Percentiles rank a stretch among this genome's conserved stretches.
Conservation (phyloP, 495 filamentous ascomycete species). For the Daldinia caldariorum region DNA sequence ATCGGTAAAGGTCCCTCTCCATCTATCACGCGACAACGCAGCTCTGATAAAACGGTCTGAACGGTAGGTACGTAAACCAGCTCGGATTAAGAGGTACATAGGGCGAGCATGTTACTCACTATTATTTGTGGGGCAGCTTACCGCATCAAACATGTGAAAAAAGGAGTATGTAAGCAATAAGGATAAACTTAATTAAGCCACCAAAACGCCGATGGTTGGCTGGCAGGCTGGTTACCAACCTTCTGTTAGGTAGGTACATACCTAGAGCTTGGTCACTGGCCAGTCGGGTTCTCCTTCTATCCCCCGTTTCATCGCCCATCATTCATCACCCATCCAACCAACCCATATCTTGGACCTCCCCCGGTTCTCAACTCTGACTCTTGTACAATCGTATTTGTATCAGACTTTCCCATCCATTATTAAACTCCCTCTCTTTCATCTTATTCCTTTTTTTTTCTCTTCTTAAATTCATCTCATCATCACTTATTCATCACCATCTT, state of each 20-base stretch:
- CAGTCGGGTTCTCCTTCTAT: conserved; percentile 46
- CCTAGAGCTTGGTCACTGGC: conserved; percentile 43
- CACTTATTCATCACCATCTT: conserved; percentile 21
- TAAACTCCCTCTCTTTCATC: background rate
- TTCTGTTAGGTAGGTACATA: no score
- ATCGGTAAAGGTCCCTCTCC: conserved; percentile 32
- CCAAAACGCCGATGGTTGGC: conserved; percentile 36
- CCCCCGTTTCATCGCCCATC: conserved; percentile 47
- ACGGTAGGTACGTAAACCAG: background rate
- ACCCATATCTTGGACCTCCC: conserved; percentile 44
- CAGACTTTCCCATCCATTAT: conserved; percentile 20
- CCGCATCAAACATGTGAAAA: conserved; percentile 15
- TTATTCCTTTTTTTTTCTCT: conserved; percentile 26
- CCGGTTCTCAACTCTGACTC: conserved; percentile 32
- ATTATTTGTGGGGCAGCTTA: conserved; percentile 24
- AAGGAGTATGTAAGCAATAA: conserved; percentile 35
- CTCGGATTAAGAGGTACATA: conserved; percentile 33
- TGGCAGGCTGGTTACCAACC: conserved; percentile 25
- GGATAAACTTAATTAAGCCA: conserved; percentile 38
- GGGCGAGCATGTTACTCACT: conserved; percentile 31
- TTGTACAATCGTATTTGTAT: conserved; percentile 50
- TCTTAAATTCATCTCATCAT: conserved; percentile 40
- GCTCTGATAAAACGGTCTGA: conserved; percentile 8
- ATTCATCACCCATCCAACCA: background rate
- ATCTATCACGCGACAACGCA: conserved; percentile 41